Percentiles rank a stretch among this genome's conserved stretches.
These are phyloP conservation scores for Ustilago cynodontis DNA, from an alignment of 1,284 basidiomycete genomes.

Conservation along the genomic window DNA sequence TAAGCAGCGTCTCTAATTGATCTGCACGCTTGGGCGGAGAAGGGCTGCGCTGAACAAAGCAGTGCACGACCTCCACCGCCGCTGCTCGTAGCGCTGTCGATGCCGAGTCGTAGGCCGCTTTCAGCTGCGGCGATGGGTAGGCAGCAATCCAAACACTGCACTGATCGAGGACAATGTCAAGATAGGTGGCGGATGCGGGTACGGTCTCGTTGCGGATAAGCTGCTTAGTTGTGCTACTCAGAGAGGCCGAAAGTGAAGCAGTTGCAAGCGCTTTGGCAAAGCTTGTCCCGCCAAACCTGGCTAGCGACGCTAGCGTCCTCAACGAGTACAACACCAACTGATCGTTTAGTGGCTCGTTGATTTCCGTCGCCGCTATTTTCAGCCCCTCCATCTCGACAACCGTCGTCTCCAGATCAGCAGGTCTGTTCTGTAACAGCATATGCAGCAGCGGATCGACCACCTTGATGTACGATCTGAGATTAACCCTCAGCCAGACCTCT, in stretches of 20 bases:
- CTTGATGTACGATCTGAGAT: slow-evolving; percentile 55
- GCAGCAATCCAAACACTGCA: slow-evolving; percentile 40
- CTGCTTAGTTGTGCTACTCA: slow-evolving; percentile 31
- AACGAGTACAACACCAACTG: slow-evolving; percentile 77
- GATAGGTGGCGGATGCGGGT: slow-evolving; percentile 12
- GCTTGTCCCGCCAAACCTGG: slow-evolving; percentile 87
- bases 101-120: background rate
- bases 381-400: slow-evolving; percentile 15
- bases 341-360: slow-evolving; percentile 83
- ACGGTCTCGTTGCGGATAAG: slow-evolving; percentile 18
- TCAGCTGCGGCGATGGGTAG: slow-evolving; percentile 21
- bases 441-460: slow-evolving; percentile 57
- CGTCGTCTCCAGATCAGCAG: background rate
- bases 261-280: slow-evolving; percentile 73
- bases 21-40: slow-evolving; percentile 76
- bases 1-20: slow-evolving; percentile 75
- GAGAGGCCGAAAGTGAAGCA: slow-evolving; percentile 26
- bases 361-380: slow-evolving; percentile 69
- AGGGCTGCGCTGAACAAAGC: slow-evolving; percentile 83
- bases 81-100: slow-evolving; percentile 75
- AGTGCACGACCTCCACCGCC: slow-evolving; percentile 84
- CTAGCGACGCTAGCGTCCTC: slow-evolving; percentile 81
- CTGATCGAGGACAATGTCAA: slow-evolving; percentile 48
- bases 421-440: slow-evolving; percentile 34
- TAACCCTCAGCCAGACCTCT: slow-evolving; percentile 58